These are phyloP conservation scores for Hermanozyma aechmeae DNA, from an alignment of 805 yeast species.

Conservation along the genomic window DNA sequence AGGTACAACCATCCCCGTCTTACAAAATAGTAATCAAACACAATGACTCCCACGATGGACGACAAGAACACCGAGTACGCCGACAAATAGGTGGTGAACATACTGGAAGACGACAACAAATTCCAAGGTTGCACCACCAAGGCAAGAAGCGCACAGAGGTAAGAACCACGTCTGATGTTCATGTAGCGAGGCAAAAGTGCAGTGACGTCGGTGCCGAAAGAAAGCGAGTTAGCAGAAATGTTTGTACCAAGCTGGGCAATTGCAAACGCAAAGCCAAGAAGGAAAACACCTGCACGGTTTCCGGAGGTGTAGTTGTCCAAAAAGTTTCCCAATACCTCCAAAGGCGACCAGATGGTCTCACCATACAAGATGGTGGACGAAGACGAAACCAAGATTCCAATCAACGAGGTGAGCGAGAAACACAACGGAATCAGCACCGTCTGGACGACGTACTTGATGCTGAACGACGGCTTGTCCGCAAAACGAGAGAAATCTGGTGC, in stretches of 20 bases:
- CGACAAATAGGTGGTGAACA: slow-evolving; percentile 69
- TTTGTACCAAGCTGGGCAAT: slow-evolving; percentile 75
- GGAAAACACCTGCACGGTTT: slow-evolving; percentile 72
- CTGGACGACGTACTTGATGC: slow-evolving; percentile 31
- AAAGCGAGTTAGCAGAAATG: slow-evolving; percentile 60
- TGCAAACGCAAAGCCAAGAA: slow-evolving; percentile 61
- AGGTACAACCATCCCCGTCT: slow-evolving; percentile 64
- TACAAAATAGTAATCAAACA: slow-evolving; percentile 43
- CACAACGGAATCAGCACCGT: slow-evolving; percentile 65
- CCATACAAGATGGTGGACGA: slow-evolving; percentile 64
- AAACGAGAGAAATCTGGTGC: slow-evolving; percentile 88
- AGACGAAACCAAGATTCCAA: slow-evolving; percentile 79
- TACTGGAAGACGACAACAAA: slow-evolving; percentile 45
- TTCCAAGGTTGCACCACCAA: slow-evolving; percentile 78
- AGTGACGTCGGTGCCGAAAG: slow-evolving; percentile 67
- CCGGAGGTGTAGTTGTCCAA: slow-evolving; percentile 43
- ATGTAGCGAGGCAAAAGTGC: slow-evolving; percentile 55
- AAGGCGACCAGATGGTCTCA: slow-evolving; percentile 73
- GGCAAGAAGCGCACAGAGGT: slow-evolving; percentile 64
- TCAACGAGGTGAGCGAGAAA: slow-evolving; percentile 71
- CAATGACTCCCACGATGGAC: slow-evolving; percentile 72
- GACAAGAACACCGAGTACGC: slow-evolving; percentile 80
- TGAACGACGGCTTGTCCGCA: slow-evolving; percentile 40
- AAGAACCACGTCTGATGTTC: slow-evolving; percentile 75
- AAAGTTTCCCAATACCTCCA: slow-evolving; percentile 62